Base-by-base conservation (phyloP, 371 early-diverging fungal genomes). In the Mucor racemosus region DNA sequence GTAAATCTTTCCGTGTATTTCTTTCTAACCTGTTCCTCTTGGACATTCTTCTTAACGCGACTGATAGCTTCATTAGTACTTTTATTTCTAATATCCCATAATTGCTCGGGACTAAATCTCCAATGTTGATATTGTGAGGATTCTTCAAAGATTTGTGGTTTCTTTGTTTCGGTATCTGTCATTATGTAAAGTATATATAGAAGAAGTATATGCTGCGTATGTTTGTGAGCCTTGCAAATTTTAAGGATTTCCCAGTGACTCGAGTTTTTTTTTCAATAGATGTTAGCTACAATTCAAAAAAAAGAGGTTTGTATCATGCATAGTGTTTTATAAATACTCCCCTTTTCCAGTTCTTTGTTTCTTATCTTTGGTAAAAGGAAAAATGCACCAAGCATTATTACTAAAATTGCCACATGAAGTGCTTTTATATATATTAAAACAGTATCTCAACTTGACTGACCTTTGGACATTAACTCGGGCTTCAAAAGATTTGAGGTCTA, bases 121-220 rank as follows among this genome's bases (percentile, higher is more conserved):
- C 94, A 93, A 71, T 92, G 86, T 36, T 85, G 85, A 65, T 84
- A 92, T 63, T 93, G 94, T 5, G 92, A 83, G 11, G 86, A 81
- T 63, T 84, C 79, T 61, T 80, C 76, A 35, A 73, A 81, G 7
- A 84, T 48, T 0, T 68, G 64, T 13, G 79, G 80, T 50, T 74
- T 73, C 7, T 14, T 58, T 19, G 19, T 21, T 50, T 35, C 14
- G 44, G 10, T 48, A 40, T 62, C 54, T 62, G 62, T 62, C 62
- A 62, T 60, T 4, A 50, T 21, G 50, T 21, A 10, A 11, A 50
- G 11, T 17, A 26, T 19, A 11, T 9, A 11, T 3, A 17, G 17
- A 46, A 9, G 5, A 10, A 9, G 50, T 5, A 17, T n/a, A 44
- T n/a, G 50, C 50, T 50, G 50, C 50, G 50, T 26, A 50, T 38